Base-by-base conservation (phyloP, 768 basidiomycete species). In the Infundibulicybe gibba region DNA sequence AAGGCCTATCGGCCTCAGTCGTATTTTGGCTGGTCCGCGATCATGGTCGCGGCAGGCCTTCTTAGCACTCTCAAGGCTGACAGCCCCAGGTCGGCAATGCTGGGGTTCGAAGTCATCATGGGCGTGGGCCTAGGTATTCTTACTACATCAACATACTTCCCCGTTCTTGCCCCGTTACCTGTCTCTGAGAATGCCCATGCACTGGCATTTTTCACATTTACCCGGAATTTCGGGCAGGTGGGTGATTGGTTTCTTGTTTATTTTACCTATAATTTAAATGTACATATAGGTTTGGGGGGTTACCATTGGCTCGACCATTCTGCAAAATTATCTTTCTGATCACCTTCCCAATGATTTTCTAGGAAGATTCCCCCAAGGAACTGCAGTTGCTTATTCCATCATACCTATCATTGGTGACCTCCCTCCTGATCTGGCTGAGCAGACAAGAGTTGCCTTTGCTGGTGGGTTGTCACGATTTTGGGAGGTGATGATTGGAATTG, bases 321-420 rank as follows among this genome's bases (percentile, higher is more conserved):
- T 84, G 10, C 73, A 80, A 49, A 84, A 80, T 58, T 51, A 74
- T 43, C 68, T 84, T 5, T 54, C 60, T 3, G 61, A 54, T 33
- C 53, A 46, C 0, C 71, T 84, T 0, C 79, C 83, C 0, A 25
- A 48, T 1, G 63, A 50, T 1, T 75, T 79, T 42, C 21, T 63
- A 14, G 44, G 52, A 0, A 50, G 59, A 35, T 56, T 75, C 47
- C 66, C 70, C 0, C 48, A 54, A 34, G 72, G 70, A 6, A 50
- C 61, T 14, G 64, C 70, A 40, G 57, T 76, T 39, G 57, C 71
- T 5, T 79, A 72, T 52, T 60, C 69, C 2, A 63, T 68, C 19
- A 78, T 81, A 33, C 76, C 77, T 0, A 44, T 54, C 13, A 64
- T 80, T 17, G 17, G 49, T 1, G 15, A 9, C 0, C 68, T 81